These are phyloP conservation scores for Fusarium palustre DNA, from an alignment of 2,329 filamentous ascomycete species.

Conservation along the genomic window DNA sequence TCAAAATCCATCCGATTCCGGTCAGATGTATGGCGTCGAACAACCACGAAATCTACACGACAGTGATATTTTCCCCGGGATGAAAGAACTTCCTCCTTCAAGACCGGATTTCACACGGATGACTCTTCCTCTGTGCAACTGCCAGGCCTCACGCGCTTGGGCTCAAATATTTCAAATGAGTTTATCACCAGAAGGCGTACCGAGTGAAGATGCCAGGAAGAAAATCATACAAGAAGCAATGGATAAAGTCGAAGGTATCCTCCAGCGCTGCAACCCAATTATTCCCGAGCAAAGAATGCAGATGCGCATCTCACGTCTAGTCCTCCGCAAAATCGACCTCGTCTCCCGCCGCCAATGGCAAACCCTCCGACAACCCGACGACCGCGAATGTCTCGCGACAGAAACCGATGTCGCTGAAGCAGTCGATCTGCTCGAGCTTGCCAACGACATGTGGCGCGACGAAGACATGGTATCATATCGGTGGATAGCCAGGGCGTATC, in stretches of 20 bases:
- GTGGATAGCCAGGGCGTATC: slow-evolving; percentile 56
- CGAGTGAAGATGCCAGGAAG: slow-evolving; percentile 52
- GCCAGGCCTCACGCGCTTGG: slow-evolving; percentile 57
- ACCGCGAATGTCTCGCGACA: slow-evolving; percentile 39
- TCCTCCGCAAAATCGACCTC: slow-evolving; percentile 58
- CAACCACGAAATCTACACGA: slow-evolving; percentile 70
- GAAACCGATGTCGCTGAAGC: slow-evolving; percentile 53
- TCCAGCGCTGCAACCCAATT: slow-evolving; percentile 62
- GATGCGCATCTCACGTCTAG: slow-evolving; percentile 44
- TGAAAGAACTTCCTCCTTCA: slow-evolving; percentile 60
- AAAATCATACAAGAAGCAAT: slow-evolving; percentile 51
- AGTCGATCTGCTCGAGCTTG: slow-evolving; percentile 50
- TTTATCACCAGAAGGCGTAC: slow-evolving; percentile 11
- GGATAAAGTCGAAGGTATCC: background rate
- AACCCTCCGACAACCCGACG: slow-evolving; percentile 41
- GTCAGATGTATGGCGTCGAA: slow-evolving; percentile 55
- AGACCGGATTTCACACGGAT: slow-evolving; percentile 67
- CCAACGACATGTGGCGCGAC: slow-evolving; percentile 48
- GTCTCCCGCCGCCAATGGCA: slow-evolving; percentile 60
- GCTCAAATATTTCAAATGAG: slow-evolving; percentile 42
- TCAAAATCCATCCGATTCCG: slow-evolving; percentile 22
- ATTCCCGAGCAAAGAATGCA: slow-evolving; percentile 58
- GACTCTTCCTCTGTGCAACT: slow-evolving; percentile 66
- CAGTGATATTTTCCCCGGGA: slow-evolving; percentile 60
- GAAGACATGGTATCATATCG: slow-evolving; percentile 54